A percentile compares a stretch with the other conserved stretches of the same genome.
These are phyloP conservation scores for Globisporangium iwayamae DNA, from an alignment of 352 stramenopile genomes.

Conservation along the genomic window DNA sequence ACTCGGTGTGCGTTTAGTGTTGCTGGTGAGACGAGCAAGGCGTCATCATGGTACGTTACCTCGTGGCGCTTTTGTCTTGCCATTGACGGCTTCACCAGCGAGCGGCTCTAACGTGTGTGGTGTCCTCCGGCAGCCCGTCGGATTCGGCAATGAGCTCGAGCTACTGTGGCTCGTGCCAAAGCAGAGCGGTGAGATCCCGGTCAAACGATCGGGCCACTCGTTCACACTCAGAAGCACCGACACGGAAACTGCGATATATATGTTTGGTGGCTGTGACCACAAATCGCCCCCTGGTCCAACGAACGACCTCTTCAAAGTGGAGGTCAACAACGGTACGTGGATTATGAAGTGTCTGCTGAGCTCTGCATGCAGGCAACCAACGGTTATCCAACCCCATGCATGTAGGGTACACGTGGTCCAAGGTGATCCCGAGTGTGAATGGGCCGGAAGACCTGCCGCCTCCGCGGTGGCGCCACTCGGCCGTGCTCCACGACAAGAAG, in stretches of 20 bases:
- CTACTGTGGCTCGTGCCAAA: conserved; percentile 87
- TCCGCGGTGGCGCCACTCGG: conserved; percentile 82
- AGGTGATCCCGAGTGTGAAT: conserved; percentile 34
- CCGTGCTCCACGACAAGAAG: conserved; percentile 76
- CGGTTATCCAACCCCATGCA: background rate
- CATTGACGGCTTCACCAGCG: background rate
- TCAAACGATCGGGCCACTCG: conserved; percentile 93
- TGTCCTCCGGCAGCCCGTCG: conserved; percentile 50
- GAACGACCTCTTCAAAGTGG: conserved; percentile 93
- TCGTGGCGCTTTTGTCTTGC: background rate
- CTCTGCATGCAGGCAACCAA: background rate
- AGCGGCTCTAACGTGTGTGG: background rate
- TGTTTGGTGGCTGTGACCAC: conserved; percentile 90
- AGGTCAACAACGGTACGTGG: conserved; percentile 80
- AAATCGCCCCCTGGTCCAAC: conserved; percentile 90
- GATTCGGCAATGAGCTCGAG: conserved; percentile 83
- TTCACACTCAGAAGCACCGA: conserved; percentile 88
- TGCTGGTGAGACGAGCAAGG: background rate
- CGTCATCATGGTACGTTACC: background rate
- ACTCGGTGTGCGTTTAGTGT: background rate
- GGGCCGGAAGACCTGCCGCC: conserved; percentile 60
- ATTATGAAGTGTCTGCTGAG: background rate
- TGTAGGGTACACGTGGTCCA: conserved; percentile 70
- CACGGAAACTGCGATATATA: conserved; percentile 64
- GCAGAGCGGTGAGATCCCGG: conserved; percentile 90